Conservation (phyloP, 2,329 filamentous ascomycete genomes). For the Fusarium ramigenum region DNA sequence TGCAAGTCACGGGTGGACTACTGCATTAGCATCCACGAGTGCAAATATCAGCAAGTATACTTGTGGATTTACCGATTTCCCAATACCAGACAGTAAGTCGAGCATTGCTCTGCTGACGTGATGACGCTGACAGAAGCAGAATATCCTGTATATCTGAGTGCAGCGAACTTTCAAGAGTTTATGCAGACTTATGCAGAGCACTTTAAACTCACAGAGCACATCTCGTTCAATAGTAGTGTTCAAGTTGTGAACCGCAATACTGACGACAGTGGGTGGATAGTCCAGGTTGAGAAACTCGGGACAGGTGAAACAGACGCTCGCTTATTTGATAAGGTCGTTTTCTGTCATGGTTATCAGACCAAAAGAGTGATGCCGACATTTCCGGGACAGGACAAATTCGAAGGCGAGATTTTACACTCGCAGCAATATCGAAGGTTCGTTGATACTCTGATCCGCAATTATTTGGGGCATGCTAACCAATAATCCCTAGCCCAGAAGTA, state of each 20-base stretch:
- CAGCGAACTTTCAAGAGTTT: constrained; percentile 20
- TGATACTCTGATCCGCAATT: fast-evolving
- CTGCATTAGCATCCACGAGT: background rate
- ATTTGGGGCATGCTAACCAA: fast-evolving
- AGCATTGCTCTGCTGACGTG: fast-evolving
- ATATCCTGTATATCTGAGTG: constrained; percentile 8
- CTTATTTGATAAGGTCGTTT: constrained; percentile 19
- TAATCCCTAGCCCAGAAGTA: background rate
- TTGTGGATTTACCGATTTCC: constrained; percentile 22
- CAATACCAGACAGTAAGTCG: constrained; percentile 16
- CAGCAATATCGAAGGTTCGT: constrained; percentile 21
- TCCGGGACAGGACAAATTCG: background rate
- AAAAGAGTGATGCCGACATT: constrained; percentile 8
- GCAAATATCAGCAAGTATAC: constrained; percentile 30
- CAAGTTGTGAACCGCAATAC: background rate
- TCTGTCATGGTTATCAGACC: constrained; percentile 26
- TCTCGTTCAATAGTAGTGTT: constrained; percentile 7
- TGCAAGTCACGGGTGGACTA: constrained; percentile 5
- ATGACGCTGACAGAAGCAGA: background rate
- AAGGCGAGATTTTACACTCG: constrained; percentile 12
- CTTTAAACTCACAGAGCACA: background rate
- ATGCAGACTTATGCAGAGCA: constrained; percentile 21
- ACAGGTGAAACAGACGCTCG: background rate
- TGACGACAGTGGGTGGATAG: background rate
- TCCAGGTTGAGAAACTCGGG: background rate